Evolutionary conservation across 1,284 basidiomycete genomes (phyloP).

Genomic region (Cutaneotrichosporon sp.): DNA sequence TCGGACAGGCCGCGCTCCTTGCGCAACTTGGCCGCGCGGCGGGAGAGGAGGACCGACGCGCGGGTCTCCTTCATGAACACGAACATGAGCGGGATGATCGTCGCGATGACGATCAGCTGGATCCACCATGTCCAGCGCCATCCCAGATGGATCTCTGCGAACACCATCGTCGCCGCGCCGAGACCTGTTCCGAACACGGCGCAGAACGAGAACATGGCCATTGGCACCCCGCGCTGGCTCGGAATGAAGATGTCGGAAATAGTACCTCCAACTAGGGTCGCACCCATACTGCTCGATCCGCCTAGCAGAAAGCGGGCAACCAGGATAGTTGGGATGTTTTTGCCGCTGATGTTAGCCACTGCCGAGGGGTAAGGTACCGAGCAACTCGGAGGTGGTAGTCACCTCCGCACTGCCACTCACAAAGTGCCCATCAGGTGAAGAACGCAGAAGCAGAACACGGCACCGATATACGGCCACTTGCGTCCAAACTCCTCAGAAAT

Average conservation of each 20-base stretch:
- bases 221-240: slow-evolving; percentile 55
- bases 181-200: slow-evolving; percentile 60
- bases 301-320: slow-evolving; percentile 62
- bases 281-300: slow-evolving; percentile 58
- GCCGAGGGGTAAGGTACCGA: too few species aligned
- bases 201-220: slow-evolving; percentile 61
- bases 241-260: slow-evolving; percentile 60
- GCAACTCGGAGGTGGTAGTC: neutral
- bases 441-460: slow-evolving; percentile 56
- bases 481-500: slow-evolving; percentile 74
- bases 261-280: slow-evolving; percentile 72
- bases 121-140: slow-evolving; percentile 85
- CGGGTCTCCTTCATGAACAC: slow-evolving; percentile 45
- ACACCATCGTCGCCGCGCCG: slow-evolving; percentile 63
- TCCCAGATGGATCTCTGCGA: slow-evolving; percentile 57
- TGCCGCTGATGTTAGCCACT: slow-evolving; percentile 50
- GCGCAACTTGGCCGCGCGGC: slow-evolving; percentile 34
- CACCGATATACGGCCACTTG: slow-evolving; percentile 62
- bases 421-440: slow-evolving; percentile 51
- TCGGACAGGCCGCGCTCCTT: slow-evolving; percentile 35
- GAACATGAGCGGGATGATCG: slow-evolving; percentile 33
- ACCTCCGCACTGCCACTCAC: slow-evolving; percentile 5
- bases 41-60: slow-evolving; percentile 38
- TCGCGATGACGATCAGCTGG: slow-evolving; percentile 53
- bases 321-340: slow-evolving; percentile 66